Conservation (phyloP, 495 filamentous ascomycete species). For the Elasticomyces elasticus region DNA sequence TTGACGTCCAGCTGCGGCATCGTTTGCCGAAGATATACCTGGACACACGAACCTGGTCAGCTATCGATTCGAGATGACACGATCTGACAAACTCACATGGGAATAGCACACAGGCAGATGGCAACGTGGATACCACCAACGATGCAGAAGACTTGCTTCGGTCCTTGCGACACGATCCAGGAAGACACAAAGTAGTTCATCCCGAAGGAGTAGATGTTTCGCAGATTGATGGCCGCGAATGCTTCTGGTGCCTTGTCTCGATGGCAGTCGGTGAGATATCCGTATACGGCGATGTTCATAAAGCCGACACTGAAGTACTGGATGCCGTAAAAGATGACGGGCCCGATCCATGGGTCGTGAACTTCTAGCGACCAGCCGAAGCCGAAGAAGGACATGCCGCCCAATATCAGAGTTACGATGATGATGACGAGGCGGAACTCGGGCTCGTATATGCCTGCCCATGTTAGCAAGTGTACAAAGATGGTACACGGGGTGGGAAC, state of each 20-base stretch:
- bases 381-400: conserved; percentile 47
- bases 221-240: conserved; percentile 46
- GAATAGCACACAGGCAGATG: conserved; percentile 41
- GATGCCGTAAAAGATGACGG: conserved; percentile 43
- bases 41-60: too few relatives aligned
- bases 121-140: conserved; percentile 38
- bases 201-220: conserved; percentile 44
- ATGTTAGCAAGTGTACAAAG: not conserved
- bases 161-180: conserved; percentile 39
- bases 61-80: too few relatives aligned
- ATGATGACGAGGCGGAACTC: conserved; percentile 45
- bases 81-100: conserved; percentile 23
- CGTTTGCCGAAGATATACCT: conserved; percentile 45
- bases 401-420: conserved; percentile 35
- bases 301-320: conserved; percentile 45
- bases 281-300: conserved; percentile 42
- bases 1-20: conserved; percentile 31
- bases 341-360: conserved; percentile 44
- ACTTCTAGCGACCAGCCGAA: conserved; percentile 47
- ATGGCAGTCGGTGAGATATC: conserved; percentile 46
- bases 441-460: conserved; percentile 41
- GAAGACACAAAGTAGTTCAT: conserved; percentile 46
- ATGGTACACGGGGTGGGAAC: not conserved
- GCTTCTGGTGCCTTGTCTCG: conserved; percentile 43
- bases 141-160: conserved; percentile 41